Evolutionary conservation across 768 basidiomycete genomes (phyloP).

Genomic region (Lactarius deliciosus): DNA sequence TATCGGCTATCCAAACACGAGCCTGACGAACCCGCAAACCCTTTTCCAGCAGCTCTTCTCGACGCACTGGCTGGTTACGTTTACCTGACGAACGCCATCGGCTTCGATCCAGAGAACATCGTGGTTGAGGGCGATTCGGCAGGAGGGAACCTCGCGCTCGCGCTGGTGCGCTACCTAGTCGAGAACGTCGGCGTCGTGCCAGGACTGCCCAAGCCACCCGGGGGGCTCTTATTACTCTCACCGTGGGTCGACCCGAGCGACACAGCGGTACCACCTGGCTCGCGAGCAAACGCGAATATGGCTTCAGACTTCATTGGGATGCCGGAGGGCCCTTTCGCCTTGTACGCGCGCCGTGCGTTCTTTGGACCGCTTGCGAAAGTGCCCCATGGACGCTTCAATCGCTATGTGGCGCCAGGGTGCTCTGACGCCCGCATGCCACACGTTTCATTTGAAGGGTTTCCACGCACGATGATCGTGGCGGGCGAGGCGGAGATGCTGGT

Average conservation of each 20-base stretch:
- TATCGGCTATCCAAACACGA: constrained; percentile 64
- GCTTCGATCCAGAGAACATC: constrained; percentile 59
- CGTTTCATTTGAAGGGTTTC: constrained; percentile 35
- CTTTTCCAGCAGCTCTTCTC: constrained; percentile 75
- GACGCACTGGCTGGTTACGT: constrained; percentile 74
- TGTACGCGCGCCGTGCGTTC: constrained; percentile 23
- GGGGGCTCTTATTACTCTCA: constrained; percentile 19
- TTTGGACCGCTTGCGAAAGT: constrained; percentile 18
- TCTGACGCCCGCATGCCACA: constrained; percentile 29
- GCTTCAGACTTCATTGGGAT: constrained; percentile 18
- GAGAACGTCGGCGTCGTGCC: constrained; percentile 7
- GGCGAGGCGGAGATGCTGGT: constrained; percentile 38
- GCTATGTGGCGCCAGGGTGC: constrained; percentile 11
- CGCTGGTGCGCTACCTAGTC: constrained; percentile 61
- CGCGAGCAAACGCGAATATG: constrained; percentile 20
- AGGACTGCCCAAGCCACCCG: constrained; percentile 14
- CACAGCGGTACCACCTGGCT: constrained; percentile 14
- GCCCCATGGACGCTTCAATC: constrained; percentile 10
- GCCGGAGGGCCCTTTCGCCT: constrained; percentile 7
- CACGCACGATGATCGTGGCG: constrained; percentile 37
- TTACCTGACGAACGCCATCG: constrained; percentile 59
- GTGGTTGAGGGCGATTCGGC: constrained; percentile 77
- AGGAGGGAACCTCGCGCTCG: constrained; percentile 69
- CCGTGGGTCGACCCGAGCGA: constrained; percentile 21
- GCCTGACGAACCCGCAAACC: constrained; percentile 41